Conservation (phyloP, 2,329 filamentous ascomycete species). For the Fusarium falciforme region DNA sequence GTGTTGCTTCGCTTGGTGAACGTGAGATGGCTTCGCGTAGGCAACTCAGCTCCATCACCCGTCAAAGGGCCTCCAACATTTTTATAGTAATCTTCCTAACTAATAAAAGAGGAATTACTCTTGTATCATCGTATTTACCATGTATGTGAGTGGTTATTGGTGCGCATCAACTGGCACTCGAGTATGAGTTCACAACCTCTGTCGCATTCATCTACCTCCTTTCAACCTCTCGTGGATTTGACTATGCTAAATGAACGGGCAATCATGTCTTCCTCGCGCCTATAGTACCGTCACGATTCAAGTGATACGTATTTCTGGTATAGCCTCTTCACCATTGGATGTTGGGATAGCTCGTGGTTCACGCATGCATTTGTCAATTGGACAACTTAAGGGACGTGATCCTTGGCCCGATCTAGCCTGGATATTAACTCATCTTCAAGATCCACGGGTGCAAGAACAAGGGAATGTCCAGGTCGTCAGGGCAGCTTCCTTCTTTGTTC, state of each 20-base stretch:
- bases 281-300: not conserved
- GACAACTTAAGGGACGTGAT: not conserved
- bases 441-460: not conserved
- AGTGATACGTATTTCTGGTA: not conserved
- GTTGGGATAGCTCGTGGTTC: no score
- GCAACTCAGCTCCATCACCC: fast-evolving
- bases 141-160: not conserved
- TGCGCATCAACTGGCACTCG: not conserved
- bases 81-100: no score
- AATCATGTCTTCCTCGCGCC: not conserved
- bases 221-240: not conserved
- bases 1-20: not conserved
- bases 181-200: not conserved
- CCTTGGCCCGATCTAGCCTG: not conserved
- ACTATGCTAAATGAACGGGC: not conserved
- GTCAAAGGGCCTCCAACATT: no score
- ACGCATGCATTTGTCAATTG: not conserved
- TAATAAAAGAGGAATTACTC: not conserved
- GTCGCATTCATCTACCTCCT: not conserved
- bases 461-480: not conserved
- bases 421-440: not conserved
- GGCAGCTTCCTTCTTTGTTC: not conserved
- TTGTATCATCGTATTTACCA: not conserved
- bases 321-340: no score
- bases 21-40: not conserved